A percentile compares a stretch with the other conserved stretches of the same genome.
These are phyloP conservation scores for Claviceps pusilla DNA, from an alignment of 2,329 filamentous ascomycete species.

Conservation along the genomic window DNA sequence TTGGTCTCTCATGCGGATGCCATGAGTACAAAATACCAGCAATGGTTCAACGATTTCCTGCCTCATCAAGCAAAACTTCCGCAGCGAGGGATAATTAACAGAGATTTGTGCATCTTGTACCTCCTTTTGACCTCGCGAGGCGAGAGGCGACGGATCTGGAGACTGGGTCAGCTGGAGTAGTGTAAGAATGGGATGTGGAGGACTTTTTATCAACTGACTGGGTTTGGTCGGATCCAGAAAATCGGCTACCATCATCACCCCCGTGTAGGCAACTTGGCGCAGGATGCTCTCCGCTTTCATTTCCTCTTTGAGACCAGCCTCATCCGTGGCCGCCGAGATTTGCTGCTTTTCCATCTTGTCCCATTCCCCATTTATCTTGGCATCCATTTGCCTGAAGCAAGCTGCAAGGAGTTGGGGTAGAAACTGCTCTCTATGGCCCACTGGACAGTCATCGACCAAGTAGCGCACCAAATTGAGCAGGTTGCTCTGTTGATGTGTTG, in stretches of 20 bases:
- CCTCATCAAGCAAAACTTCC: constrained; percentile 68
- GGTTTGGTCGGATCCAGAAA: constrained; percentile 62
- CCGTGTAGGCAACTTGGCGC: constrained; percentile 79
- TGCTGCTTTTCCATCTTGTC: constrained; percentile 53
- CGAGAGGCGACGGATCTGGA: constrained; percentile 2
- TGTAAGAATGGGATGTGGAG: not conserved
- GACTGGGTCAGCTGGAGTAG: not conserved
- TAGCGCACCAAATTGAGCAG: constrained; percentile 77
- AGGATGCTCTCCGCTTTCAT: constrained; percentile 98
- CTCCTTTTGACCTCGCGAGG: not conserved
- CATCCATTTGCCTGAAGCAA: constrained; percentile 74
- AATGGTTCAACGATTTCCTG: constrained; percentile 72
- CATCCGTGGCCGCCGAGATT: constrained; percentile 48
- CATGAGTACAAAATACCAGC: constrained; percentile 81
- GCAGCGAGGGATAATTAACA: constrained; percentile 44
- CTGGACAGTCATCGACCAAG: constrained; percentile 82
- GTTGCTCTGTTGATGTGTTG: constrained; percentile 88
- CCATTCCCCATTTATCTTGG: constrained; percentile 82
- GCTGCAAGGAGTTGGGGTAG: constrained; percentile 68
- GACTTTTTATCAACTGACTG: constrained; percentile 31
- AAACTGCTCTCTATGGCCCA: constrained; percentile 61
- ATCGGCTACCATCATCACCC: constrained; percentile 80
- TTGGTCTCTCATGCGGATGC: constrained; percentile 76
- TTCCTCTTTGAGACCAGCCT: constrained; percentile 72
- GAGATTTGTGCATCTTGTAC: not conserved